Percentiles rank a stretch among this genome's conserved stretches.
phyloP scores from a whole-genome alignment of 2,329 filamentous ascomycete genomes.

The Ceratocystis cacaofunesta region DNA sequence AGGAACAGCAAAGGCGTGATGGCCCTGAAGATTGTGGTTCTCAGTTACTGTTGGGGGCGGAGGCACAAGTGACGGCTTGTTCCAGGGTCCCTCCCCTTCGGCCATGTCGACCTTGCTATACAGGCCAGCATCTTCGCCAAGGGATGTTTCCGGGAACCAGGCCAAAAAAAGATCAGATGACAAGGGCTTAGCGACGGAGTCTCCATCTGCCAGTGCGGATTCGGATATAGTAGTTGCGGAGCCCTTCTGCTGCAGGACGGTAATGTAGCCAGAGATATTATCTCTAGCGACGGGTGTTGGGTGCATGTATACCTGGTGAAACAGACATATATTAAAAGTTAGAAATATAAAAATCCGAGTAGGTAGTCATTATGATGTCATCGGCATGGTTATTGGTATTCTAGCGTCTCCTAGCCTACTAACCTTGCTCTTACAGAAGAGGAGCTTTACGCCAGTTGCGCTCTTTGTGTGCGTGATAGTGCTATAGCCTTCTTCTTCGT shows the following conservation, averaged over 20 bases:
- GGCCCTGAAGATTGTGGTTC: conserved; percentile 46
- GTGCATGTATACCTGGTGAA: conserved; percentile 76
- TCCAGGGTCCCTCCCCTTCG: conserved; percentile 65
- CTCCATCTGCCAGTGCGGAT: conserved; percentile 18
- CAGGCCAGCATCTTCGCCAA: conserved; percentile 72
- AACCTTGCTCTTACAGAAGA: conserved; percentile 95
- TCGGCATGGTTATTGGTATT: neutral
- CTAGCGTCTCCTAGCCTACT: conserved; percentile 18
- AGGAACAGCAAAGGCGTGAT: conserved; percentile 84
- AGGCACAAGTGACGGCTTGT: conserved; percentile 79
- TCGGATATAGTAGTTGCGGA: conserved; percentile 27
- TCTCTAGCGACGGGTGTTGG: conserved; percentile 86
- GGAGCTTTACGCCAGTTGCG: conserved; percentile 74
- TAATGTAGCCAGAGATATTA: conserved; percentile 89
- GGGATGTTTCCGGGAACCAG: conserved; percentile 80
- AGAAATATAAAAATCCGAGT: neutral
- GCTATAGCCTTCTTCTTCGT: conserved; percentile 90
- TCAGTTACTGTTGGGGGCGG: conserved; percentile 75
- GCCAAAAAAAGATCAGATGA: conserved; percentile 70
- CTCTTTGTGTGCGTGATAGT: conserved; percentile 70
- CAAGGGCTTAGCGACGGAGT: conserved; percentile 27
- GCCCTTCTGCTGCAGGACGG: conserved; percentile 77
- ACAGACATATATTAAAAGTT: neutral
- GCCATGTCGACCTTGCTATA: conserved; percentile 93
- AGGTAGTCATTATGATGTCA: neutral